phyloP scores from a whole-genome alignment of 2,329 filamentous ascomycete species.

The Alternaria panax region DNA sequence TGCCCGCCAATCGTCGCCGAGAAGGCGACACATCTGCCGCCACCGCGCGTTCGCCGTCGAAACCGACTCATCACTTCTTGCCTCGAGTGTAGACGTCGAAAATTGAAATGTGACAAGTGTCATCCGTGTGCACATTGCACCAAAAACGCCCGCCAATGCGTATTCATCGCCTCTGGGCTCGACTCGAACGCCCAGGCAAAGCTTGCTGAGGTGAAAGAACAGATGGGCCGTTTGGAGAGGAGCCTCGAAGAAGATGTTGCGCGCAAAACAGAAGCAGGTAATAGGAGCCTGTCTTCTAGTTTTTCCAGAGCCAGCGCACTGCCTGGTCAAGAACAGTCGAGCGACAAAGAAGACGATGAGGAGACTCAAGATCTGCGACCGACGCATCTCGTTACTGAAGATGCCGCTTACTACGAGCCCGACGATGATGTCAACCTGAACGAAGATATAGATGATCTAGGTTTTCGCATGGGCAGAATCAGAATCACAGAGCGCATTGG shows the following conservation, averaged over 20 bases:
- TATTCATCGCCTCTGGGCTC: conserved; percentile 72
- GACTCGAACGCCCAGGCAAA: conserved; percentile 74
- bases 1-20: conserved; percentile 16
- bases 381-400: conserved; percentile 68
- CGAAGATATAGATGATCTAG: conserved; percentile 75
- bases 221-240: conserved; percentile 74
- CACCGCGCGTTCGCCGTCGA: conserved; percentile 45
- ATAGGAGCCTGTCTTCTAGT: background rate
- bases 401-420: conserved; percentile 72
- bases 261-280: conserved; percentile 45
- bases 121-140: conserved; percentile 74
- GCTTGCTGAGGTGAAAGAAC: conserved; percentile 79
- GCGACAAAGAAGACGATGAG: conserved; percentile 62
- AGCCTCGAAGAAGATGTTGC: conserved; percentile 74
- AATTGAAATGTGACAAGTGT: conserved; percentile 78
- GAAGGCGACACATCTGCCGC: conserved; percentile 28
- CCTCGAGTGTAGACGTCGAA: conserved; percentile 66
- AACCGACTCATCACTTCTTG: conserved; percentile 51
- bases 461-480: conserved; percentile 74
- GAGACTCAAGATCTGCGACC: conserved; percentile 68
- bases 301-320: conserved; percentile 16
- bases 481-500: conserved; percentile 77
- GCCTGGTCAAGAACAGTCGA: conserved; percentile 55
- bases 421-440: conserved; percentile 69
- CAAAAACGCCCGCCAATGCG: conserved; percentile 60